Percentiles rank a stretch among this genome's conserved stretches.
Evolutionary conservation across 75 land plant genomes (phyloP).

Genomic region (Ceratopteris richardii): DNA sequence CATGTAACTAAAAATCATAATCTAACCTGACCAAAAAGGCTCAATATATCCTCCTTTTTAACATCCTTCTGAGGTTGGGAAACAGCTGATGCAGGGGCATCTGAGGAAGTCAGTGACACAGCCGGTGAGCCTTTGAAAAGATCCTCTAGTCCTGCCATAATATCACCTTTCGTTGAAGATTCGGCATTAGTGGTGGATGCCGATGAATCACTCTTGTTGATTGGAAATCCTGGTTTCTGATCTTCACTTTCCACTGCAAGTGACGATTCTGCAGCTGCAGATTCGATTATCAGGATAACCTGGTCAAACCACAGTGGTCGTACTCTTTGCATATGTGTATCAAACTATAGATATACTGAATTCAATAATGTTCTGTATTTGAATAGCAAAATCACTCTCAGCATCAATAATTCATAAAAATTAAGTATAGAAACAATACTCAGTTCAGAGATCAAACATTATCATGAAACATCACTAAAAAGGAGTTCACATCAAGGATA

Average conservation of each 20-base stretch:
- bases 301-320: too few relatives aligned
- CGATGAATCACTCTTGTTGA: not conserved
- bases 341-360: too few relatives aligned
- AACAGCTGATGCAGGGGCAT: too few relatives aligned
- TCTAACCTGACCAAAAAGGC: slow-evolving; percentile 77
- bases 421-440: too few relatives aligned
- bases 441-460: too few relatives aligned
- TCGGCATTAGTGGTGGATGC: slow-evolving; percentile 7
- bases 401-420: too few relatives aligned
- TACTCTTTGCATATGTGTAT: too few relatives aligned
- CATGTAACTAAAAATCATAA: too few relatives aligned
- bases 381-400: too few relatives aligned
- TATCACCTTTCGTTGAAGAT: slow-evolving; percentile 13
- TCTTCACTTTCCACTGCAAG: slow-evolving; percentile 24
- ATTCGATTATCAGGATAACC: not conserved
- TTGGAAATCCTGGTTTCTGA: not conserved
- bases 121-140: slow-evolving; percentile 51
- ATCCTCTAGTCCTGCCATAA: slow-evolving; percentile 64
- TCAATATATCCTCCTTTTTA: slow-evolving; percentile 70
- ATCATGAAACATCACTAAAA: too few relatives aligned
- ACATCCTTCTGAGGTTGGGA: slow-evolving; percentile 40
- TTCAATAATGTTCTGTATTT: too few relatives aligned
- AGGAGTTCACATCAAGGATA: too few relatives aligned
- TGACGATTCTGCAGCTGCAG: slow-evolving; percentile 68
- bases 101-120: slow-evolving; percentile 22